phyloP scores from a whole-genome alignment of 805 yeast species.

The Metschnikowia continentalis region DNA sequence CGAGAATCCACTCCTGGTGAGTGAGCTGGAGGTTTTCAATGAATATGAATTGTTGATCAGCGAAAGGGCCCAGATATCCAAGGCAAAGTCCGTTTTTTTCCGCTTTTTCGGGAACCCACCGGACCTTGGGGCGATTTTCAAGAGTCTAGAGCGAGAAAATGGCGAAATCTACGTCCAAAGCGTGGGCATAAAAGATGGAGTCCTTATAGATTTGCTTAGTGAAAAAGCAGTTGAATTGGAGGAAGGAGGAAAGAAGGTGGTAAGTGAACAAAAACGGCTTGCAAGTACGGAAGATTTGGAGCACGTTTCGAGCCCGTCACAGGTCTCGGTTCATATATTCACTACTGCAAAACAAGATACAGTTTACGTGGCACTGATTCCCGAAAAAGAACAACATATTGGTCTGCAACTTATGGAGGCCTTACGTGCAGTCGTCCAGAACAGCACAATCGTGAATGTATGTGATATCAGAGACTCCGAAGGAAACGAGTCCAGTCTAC shows the following conservation, averaged over 20 bases:
- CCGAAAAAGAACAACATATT: neutral
- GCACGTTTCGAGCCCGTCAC: neutral
- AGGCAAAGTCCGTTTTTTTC: neutral
- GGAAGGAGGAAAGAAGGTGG: neutral
- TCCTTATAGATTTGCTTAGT: neutral
- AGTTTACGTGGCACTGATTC: neutral
- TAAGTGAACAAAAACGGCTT: neutral
- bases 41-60: slow-evolving; percentile 1
- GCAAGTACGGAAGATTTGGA: neutral
- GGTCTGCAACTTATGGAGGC: neutral
- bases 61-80: neutral
- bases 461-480: neutral
- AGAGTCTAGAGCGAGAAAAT: neutral
- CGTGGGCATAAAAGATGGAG: neutral
- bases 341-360: neutral
- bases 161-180: neutral
- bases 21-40: neutral
- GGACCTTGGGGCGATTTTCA: neutral
- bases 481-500: neutral
- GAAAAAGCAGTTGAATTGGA: neutral
- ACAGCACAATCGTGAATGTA: slow-evolving; percentile 1
- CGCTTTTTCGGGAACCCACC: neutral
- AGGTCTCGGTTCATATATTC: neutral
- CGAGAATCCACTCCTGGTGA: neutral
- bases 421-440: neutral